A percentile compares a stretch with the other conserved stretches of the same genome.
These are phyloP conservation scores for Venturia effusa DNA, from an alignment of 2,329 filamentous ascomycete species.

Conservation along the genomic window DNA sequence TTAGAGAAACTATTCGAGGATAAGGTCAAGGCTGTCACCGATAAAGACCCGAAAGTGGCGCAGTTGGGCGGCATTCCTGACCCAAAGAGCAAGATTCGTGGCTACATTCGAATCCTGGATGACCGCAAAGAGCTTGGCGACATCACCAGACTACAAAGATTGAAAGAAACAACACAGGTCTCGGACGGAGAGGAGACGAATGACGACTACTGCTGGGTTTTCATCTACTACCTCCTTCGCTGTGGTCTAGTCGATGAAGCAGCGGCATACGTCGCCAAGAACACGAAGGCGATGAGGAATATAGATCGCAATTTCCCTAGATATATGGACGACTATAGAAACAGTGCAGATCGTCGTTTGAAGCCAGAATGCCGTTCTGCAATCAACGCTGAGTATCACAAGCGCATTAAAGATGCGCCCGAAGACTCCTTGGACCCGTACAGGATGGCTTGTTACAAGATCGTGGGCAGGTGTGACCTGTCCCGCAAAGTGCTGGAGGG, in stretches of 20 bases:
- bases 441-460: constrained; percentile 94
- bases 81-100: constrained; percentile 80
- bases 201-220: constrained; percentile 80
- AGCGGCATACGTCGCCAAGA: constrained; percentile 71
- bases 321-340: constrained; percentile 77
- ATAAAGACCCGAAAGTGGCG: constrained; percentile 77
- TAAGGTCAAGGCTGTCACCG: constrained; percentile 66
- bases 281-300: constrained; percentile 71
- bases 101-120: constrained; percentile 74
- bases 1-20: constrained; percentile 66
- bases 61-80: constrained; percentile 83
- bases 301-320: constrained; percentile 83
- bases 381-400: constrained; percentile 82
- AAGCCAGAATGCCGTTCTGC: constrained; percentile 71
- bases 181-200: not conserved
- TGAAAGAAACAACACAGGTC: constrained; percentile 11
- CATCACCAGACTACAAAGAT: constrained; percentile 33
- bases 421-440: constrained; percentile 88
- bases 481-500: constrained; percentile 44
- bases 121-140: constrained; percentile 73
- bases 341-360: constrained; percentile 64
- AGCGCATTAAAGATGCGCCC: constrained; percentile 64
- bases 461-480: constrained; percentile 69
- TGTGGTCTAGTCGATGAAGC: constrained; percentile 78
- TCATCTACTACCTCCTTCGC: constrained; percentile 84